phyloP scores from a whole-genome alignment of 2,329 filamentous ascomycete species.

The Seiridium cupressi region DNA sequence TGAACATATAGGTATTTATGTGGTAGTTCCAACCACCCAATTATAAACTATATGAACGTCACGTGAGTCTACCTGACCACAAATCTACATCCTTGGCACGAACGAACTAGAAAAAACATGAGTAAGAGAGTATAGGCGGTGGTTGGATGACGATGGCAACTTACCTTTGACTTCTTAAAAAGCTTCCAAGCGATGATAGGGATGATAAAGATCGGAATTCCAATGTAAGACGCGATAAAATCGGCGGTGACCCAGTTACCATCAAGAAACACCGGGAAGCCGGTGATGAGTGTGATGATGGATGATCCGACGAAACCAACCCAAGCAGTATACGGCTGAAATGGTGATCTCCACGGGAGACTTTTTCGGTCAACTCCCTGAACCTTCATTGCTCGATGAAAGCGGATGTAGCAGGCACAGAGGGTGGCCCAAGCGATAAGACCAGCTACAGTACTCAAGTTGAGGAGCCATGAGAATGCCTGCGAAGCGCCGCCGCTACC shows the following conservation, averaged over 20 bases:
- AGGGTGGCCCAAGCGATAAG: constrained; percentile 13
- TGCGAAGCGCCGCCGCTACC: constrained; percentile 13
- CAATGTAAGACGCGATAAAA: constrained; percentile 38
- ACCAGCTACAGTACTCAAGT: constrained; percentile 10
- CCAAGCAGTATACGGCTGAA: constrained; percentile 13
- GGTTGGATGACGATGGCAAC: constrained; percentile 13
- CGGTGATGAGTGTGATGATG: constrained; percentile 21
- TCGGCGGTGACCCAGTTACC: constrained; percentile 21
- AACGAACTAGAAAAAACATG: constrained; percentile 14
- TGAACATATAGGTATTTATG: too few species aligned
- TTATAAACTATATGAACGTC: background rate
- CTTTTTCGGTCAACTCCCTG: constrained; percentile 9
- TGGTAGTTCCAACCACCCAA: too few species aligned
- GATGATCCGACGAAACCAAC: constrained; percentile 12
- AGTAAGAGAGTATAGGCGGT: background rate
- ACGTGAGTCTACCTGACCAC: constrained; percentile 20
- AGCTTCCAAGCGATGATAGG: constrained; percentile 41
- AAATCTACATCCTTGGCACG: constrained; percentile 21
- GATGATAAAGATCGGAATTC: constrained; percentile 38
- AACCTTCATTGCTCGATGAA: constrained; percentile 10
- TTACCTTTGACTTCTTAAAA: constrained; percentile 32
- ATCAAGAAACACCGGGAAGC: constrained; percentile 25
- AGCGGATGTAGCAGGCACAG: constrained; percentile 13
- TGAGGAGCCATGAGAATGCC: constrained; percentile 18
- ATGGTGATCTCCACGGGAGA: constrained; percentile 9